phyloP scores from a whole-genome alignment of 75 land plant genomes.

The Gnetum montanum region DNA sequence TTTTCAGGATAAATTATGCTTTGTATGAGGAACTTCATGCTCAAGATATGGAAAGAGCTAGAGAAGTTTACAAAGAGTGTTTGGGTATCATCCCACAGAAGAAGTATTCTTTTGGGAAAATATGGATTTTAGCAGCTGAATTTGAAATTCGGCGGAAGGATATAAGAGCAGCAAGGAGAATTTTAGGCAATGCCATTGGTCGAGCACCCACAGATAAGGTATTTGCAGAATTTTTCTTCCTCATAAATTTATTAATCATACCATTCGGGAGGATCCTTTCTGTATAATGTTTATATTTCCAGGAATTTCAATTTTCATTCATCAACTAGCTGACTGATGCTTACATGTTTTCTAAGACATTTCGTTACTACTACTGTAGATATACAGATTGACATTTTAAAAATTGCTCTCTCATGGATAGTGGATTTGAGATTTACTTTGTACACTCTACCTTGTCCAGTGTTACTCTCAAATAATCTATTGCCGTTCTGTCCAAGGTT shows the following conservation, averaged over 20 bases:
- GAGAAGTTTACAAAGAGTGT: conserved; percentile 83
- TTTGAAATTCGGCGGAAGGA: conserved; percentile 88
- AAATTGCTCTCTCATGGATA: too few relatives aligned
- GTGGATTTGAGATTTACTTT: too few relatives aligned
- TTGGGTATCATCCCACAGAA: conserved; percentile 84
- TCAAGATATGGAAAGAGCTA: conserved; percentile 54
- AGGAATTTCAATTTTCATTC: background rate
- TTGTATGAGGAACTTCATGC: conserved; percentile 92
- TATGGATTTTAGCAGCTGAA: conserved; percentile 94
- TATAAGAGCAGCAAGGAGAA: conserved; percentile 56
- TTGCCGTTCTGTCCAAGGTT: too few relatives aligned
- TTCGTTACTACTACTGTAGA: too few relatives aligned
- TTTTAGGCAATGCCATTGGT: conserved; percentile 88
- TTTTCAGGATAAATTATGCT: conserved; percentile 79
- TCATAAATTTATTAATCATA: background rate
- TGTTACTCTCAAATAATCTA: too few relatives aligned
- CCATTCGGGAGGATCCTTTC: background rate
- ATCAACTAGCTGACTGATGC: background rate
- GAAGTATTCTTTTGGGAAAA: conserved; percentile 90
- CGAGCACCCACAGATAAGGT: conserved; percentile 96
- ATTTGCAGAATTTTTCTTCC: background rate
- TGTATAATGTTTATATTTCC: background rate
- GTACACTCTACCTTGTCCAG: too few relatives aligned
- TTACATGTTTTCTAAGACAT: too few relatives aligned
- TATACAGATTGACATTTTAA: too few relatives aligned